Conservation (phyloP, 495 filamentous ascomycete species). For the Neurospora pannonica region DNA sequence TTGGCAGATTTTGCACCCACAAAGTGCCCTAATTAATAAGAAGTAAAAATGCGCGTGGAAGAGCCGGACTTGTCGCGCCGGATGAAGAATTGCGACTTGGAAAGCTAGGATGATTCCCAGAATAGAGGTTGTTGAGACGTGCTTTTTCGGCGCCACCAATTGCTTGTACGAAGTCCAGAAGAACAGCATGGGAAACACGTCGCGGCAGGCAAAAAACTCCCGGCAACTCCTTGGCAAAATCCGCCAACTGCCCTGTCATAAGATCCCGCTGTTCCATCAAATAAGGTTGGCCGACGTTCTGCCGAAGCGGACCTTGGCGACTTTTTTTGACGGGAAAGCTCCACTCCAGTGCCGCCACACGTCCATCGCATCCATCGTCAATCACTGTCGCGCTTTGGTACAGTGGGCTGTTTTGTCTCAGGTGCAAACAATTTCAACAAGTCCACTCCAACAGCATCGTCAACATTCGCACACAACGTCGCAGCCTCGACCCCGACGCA, state of each 20-base stretch:
- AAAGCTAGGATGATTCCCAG: not conserved
- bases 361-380: conserved; percentile 2
- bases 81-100: not conserved
- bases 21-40: not conserved
- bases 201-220: not conserved
- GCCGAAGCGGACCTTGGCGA: not conserved
- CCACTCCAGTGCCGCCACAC: not conserved
- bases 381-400: not conserved
- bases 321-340: not conserved
- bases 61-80: not conserved
- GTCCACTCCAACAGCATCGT: not conserved
- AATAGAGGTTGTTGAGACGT: not conserved
- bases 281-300: not conserved
- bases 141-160: not conserved
- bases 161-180: not conserved
- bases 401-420: not conserved
- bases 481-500: not conserved
- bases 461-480: conserved; percentile 3
- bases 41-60: not conserved
- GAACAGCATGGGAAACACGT: not conserved
- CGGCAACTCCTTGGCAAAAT: not conserved
- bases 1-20: conserved; percentile 8
- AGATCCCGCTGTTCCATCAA: not conserved
- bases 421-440: not conserved
- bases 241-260: not conserved